Percentiles rank a stretch among this genome's conserved stretches.
Evolutionary conservation across 31 red algal species (phyloP).

Genomic region (Porphyra umbilicalis): DNA sequence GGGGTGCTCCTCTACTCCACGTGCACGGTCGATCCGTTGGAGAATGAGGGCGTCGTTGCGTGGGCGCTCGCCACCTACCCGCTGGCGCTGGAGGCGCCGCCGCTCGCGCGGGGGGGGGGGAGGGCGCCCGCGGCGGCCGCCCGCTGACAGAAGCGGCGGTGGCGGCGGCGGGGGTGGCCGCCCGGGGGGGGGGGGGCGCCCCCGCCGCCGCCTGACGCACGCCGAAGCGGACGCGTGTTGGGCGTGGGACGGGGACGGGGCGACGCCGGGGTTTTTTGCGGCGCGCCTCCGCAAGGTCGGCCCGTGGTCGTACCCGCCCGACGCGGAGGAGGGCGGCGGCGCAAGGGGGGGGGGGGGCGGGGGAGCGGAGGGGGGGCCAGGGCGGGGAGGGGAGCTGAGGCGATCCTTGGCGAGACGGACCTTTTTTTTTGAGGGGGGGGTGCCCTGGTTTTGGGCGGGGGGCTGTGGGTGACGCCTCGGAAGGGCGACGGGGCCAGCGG

Average conservation of each 20-base stretch:
- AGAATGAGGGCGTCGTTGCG: conserved; percentile 14
- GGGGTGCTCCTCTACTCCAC: conserved; percentile 17
- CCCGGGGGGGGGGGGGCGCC: not conserved
- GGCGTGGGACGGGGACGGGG: not conserved
- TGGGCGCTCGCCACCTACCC: not conserved
- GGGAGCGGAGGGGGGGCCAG: not conserved
- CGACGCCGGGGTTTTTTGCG: not conserved
- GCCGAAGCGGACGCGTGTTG: not conserved
- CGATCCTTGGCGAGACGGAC: too few relatives aligned
- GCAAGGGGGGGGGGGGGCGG: not conserved
- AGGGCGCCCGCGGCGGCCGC: not conserved
- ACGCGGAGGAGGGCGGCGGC: not conserved
- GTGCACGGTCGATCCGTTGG: conserved; percentile 15
- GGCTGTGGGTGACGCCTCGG: too few relatives aligned
- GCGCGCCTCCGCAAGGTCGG: not conserved
- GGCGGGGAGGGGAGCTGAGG: too few relatives aligned
- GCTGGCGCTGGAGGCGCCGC: not conserved
- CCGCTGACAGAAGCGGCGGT: not conserved
- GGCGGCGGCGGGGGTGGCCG: not conserved
- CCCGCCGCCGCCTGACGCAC: not conserved
- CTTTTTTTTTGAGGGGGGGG: too few relatives aligned
- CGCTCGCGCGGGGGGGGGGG: not conserved
- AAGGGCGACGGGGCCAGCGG: too few relatives aligned
- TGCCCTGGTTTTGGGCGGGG: too few relatives aligned
- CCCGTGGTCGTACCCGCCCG: not conserved